Base-by-base conservation (phyloP, 805 yeast genomes). In the Isabelozyma heimii region DNA sequence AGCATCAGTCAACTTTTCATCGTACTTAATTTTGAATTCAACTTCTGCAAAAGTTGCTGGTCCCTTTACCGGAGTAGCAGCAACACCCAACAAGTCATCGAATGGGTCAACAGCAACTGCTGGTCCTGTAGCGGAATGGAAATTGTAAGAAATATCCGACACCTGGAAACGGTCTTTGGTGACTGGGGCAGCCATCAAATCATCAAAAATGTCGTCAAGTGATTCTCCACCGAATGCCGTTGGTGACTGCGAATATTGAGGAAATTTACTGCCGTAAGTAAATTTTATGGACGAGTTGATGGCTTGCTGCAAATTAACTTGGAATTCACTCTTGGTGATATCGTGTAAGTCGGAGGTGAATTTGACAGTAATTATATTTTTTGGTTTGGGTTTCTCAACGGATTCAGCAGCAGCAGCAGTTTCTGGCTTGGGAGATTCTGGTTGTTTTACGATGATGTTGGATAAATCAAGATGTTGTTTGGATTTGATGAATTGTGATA, bases 381-480 rank as follows among this genome's bases (percentile, higher is more conserved):
- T 43, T 20, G 75, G 74, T 46, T 60, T 61, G n/a, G 65, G 61
- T 16, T 55, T 56, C 42, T 53, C 57, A 24, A 51, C 55, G 6
- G 24, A 20, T n/a, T 57, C 49, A n/a, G 52, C 49, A 9, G 53
- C 48, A 10, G 44, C 54, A 3, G 51, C 52, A 5, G 48, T 52
- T 33, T 41, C 48, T 30, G 48, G 40, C 46, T 55, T 51, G 10
- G 56, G 46, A 8, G 47, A 46, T 48, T 60, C 59, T 2, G 72
- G 67, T 17, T 67, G 63, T 35, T 73, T 75, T 44, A 78, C 55
- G 45, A 79, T 78, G 52, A 91, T 82, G 65, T 86, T 81, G 40
- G 89, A 78, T 51, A 91, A 73, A 63, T 91, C 97, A 54, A 91
- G 72, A 58, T 81, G 84, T 52, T 80, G 78, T 53, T 78, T 78